phyloP scores from a whole-genome alignment of 495 filamentous ascomycete species.

The Xylaria scruposa region DNA sequence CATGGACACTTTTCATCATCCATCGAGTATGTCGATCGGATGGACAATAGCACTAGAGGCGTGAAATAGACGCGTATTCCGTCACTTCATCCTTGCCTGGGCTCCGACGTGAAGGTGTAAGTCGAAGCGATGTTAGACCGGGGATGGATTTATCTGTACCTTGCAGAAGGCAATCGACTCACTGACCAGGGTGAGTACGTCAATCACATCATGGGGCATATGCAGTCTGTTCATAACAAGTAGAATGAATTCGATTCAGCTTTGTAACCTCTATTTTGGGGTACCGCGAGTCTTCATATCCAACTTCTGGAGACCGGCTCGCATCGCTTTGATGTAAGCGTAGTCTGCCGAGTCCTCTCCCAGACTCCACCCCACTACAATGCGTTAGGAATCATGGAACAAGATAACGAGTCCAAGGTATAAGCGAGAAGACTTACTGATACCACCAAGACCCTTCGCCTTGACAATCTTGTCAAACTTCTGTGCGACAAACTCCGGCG shows the following conservation, averaged over 20 bases:
- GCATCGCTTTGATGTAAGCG: slow-evolving; percentile 62
- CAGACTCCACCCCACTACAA: slow-evolving; percentile 61
- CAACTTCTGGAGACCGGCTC: slow-evolving; percentile 47
- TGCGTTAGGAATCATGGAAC: slow-evolving; percentile 16
- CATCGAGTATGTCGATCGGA: not conserved
- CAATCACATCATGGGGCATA: slow-evolving; percentile 2
- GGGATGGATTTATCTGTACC: slow-evolving; percentile 1
- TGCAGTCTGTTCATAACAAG: not conserved
- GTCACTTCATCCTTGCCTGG: not conserved
- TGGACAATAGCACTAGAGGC: not conserved
- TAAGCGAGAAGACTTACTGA: slow-evolving; percentile 46
- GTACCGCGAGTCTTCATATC: not conserved
- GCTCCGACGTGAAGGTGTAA: not conserved
- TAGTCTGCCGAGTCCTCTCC: slow-evolving; percentile 65
- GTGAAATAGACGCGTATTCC: not conserved
- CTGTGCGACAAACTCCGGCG: slow-evolving; percentile 58
- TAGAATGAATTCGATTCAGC: not conserved
- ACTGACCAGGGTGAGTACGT: slow-evolving; percentile 8
- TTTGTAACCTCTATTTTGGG: not conserved
- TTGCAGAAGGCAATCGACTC: not conserved
- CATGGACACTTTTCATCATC: not conserved
- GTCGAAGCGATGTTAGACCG: not conserved
- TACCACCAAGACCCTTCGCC: slow-evolving; percentile 61
- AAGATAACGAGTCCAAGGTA: not conserved
- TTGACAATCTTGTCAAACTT: slow-evolving; percentile 69